Evolutionary conservation across 805 yeast species (phyloP).

Genomic region (Starmerella riodocensis): DNA sequence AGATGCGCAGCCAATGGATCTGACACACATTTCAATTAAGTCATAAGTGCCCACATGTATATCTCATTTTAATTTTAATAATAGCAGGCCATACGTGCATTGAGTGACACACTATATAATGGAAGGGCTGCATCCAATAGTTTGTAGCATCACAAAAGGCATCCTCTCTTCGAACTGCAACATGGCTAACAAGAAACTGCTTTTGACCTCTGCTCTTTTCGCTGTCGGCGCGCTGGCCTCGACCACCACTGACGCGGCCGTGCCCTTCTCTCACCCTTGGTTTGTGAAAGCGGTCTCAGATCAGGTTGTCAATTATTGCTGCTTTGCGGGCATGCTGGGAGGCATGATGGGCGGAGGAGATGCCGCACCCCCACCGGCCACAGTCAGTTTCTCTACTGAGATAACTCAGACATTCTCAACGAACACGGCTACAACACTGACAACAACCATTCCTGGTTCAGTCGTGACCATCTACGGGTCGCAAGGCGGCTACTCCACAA

Average conservation of each 20-base stretch:
- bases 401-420: constrained; percentile 3
- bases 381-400: constrained; percentile 5
- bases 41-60: no score
- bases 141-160: not conserved
- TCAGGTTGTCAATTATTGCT: constrained; percentile 14
- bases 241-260: not conserved
- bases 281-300: constrained; percentile 13
- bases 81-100: no score
- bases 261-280: constrained; percentile 9
- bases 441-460: constrained; percentile 12
- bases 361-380: constrained; percentile 1
- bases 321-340: constrained; percentile 9
- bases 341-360: constrained; percentile 9
- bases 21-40: no score
- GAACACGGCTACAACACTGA: constrained; percentile 12
- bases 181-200: not conserved
- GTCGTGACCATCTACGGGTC: constrained; percentile 12
- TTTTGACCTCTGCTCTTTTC: not conserved
- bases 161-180: not conserved
- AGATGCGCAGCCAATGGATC: no score
- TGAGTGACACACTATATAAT: not conserved
- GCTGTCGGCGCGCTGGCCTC: not conserved
- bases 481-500: not conserved
- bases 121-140: not conserved
- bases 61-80: no score